Evolutionary conservation across 257 asterid species (phyloP).

Genomic region (Petunia axillaris): DNA sequence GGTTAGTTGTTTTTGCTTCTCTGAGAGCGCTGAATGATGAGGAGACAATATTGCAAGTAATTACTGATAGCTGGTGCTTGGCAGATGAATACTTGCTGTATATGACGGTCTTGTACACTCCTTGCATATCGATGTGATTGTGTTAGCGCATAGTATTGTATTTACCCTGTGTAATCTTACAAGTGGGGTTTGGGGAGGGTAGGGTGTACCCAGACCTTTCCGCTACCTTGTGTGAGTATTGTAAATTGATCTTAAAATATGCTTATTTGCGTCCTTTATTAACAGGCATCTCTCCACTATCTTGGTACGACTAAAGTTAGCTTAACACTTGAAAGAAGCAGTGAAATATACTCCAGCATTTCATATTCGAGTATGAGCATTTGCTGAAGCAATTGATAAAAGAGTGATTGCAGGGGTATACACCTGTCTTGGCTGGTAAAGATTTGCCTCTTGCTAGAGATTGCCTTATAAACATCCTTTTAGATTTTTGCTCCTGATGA

Average conservation of each 20-base stretch:
- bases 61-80: not conserved
- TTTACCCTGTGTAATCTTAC: too few species aligned
- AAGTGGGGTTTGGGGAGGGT: too few species aligned
- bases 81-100: not conserved
- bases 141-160: not conserved
- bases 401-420: too few species aligned
- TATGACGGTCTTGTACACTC: not conserved
- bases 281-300: too few species aligned
- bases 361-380: not conserved
- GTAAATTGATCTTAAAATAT: too few species aligned
- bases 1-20: not conserved
- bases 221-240: too few species aligned
- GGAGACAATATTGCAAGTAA: slow-evolving; percentile 3
- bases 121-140: not conserved
- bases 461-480: not conserved
- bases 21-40: not conserved
- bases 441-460: not conserved
- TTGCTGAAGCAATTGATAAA: not conserved
- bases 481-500: not conserved
- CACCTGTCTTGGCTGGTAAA: not conserved
- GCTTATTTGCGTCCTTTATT: too few species aligned
- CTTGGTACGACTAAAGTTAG: too few species aligned
- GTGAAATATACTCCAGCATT: too few species aligned
- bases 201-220: too few species aligned
- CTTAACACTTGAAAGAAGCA: too few species aligned